Percentiles rank a stretch among this genome's conserved stretches.
Conservation (phyloP, 768 basidiomycete genomes). For the Rhizopogon vesiculosus region DNA sequence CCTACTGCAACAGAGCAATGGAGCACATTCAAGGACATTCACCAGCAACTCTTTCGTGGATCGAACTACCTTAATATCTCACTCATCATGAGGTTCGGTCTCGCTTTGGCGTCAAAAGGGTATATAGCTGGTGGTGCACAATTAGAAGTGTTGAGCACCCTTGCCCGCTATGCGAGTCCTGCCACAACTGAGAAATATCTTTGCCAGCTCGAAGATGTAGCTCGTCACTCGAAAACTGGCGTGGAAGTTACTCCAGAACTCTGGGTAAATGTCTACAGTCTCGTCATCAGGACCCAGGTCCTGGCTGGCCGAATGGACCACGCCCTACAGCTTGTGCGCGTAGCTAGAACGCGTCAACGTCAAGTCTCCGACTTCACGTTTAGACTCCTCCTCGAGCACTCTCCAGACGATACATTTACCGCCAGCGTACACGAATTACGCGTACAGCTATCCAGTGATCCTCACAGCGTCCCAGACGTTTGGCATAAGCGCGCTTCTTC, state of each 20-base stretch:
- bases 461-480: neutral
- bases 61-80: constrained; percentile 26
- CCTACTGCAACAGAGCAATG: constrained; percentile 26
- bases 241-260: neutral
- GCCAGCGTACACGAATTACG: constrained; percentile 11
- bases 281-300: constrained; percentile 39
- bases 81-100: constrained; percentile 38
- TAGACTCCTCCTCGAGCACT: constrained; percentile 23
- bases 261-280: constrained; percentile 21
- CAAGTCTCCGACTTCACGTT: constrained; percentile 34
- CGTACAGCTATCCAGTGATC: neutral
- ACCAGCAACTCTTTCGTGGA: constrained; percentile 28
- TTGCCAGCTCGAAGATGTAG: constrained; percentile 16
- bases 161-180: constrained; percentile 40
- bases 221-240: constrained; percentile 5
- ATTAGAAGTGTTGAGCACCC: constrained; percentile 27
- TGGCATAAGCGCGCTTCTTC: neutral
- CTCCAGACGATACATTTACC: constrained; percentile 8
- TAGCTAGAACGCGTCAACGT: constrained; percentile 22
- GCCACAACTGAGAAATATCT: constrained; percentile 35
- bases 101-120: constrained; percentile 44
- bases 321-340: constrained; percentile 44
- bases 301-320: constrained; percentile 31
- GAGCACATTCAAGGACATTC: constrained; percentile 21
- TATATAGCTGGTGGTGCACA: constrained; percentile 20